A percentile compares a stretch with the other conserved stretches of the same genome.
Conservation (phyloP, 129 eudicot species). For the Oenanthe sinensis region DNA sequence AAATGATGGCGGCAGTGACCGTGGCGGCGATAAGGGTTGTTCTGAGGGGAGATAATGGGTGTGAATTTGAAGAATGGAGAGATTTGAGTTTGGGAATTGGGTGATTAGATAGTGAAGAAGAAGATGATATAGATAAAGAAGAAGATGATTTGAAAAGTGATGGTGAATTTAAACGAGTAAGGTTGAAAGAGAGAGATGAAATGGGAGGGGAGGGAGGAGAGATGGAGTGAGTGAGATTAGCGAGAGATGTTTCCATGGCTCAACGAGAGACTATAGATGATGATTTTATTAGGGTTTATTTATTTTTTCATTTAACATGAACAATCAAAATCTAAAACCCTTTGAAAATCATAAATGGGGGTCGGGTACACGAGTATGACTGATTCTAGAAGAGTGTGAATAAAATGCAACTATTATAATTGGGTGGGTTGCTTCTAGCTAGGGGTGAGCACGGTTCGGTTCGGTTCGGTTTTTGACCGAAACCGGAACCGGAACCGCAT, state of each 20-base stretch:
- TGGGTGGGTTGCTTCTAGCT: no score
- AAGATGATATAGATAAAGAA: conserved; percentile 6
- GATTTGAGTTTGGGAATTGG: conserved; percentile 15
- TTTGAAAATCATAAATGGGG: no score
- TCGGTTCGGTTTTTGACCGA: no score
- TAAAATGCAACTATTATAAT: no score
- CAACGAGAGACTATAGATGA: no score
- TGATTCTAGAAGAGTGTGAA: no score
- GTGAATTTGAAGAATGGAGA: conserved; percentile 13
- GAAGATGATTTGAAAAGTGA: conserved; percentile 7
- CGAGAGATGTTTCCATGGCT: conserved; percentile 26
- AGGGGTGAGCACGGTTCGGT: no score
- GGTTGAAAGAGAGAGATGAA: conserved; percentile 28
- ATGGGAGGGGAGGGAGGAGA: conserved; percentile 26
- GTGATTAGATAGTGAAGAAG: conserved; percentile 1
- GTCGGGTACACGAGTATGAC: no score
- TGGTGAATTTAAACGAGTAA: conserved; percentile 19
- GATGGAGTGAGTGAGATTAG: conserved; percentile 24
- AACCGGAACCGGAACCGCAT: no score
- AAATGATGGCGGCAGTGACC: conserved; percentile 37
- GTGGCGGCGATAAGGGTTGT: conserved; percentile 44
- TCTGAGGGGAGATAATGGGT: conserved; percentile 27
- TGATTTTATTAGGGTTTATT: conserved; percentile 18
- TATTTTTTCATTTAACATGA: no score
- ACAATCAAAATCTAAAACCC: no score